Evolutionary conservation across 352 stramenopile genomes (phyloP), one percentile per base, ranked within the genome.

Genomic region (Phytophthora niederhauseri): DNA sequence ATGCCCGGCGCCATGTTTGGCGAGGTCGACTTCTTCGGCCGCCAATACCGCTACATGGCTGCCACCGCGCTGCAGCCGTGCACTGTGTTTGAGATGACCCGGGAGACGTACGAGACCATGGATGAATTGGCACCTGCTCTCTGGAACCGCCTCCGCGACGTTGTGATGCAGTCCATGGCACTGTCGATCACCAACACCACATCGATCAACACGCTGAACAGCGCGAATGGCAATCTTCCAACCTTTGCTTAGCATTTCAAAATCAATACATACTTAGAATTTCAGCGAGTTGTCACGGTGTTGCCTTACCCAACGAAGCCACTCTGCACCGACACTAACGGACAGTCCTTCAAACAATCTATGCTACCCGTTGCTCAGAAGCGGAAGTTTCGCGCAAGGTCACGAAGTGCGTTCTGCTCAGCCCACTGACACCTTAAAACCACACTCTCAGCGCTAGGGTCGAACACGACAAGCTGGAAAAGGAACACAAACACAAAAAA

Each of bases 11-110:
- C 85, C 31, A 92, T 95, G 81, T 96, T 96, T 68, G 89, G 89
- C 22, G 89, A 96, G 60, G 87, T 94, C 3, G 89, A 96, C 57
- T 96, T 96, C 60, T 94, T 96, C 52, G 81, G 85, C 31, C 72
- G 69, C 22, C 89, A 96, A 61, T 80, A 78, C 22, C 81, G 87
- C 38, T 81, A 85, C 64, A 89, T 93, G 80, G 79, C 70, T 38
- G 87, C 82, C 7, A 73, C 57, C 0, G 78, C 87, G 0, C 63
- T 82, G 26, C 74, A 84, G 45, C 70, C 73, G 4, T 89, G 82
- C 58, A 78, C 86, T 22, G 85, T 95, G 51, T 95, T 89, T 51
- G 81, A 90, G 58, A 83, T 95, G 73, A 84, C 72, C 3, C 85
- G 85, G 12, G 67, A 79, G 19, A 85, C 74, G 4, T 93, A 93